Evolutionary conservation across 345 rosid genomes (phyloP).

Genomic region (Triadica sebifera): DNA sequence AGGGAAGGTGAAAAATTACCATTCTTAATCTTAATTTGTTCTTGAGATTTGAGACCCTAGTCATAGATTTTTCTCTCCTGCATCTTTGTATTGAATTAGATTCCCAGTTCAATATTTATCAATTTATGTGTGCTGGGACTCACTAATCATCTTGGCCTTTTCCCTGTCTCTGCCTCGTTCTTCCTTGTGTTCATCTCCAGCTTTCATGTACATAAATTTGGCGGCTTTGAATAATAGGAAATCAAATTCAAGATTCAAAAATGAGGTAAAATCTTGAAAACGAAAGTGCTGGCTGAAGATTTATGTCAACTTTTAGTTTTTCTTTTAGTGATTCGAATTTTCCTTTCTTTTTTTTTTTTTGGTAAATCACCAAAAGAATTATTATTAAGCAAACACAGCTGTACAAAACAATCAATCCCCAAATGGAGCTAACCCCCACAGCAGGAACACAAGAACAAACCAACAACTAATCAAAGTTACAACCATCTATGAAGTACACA

Average conservation of each 20-base stretch:
- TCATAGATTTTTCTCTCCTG: background rate
- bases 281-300: background rate
- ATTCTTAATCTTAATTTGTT: background rate
- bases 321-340: background rate
- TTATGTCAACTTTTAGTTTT: conserved; percentile 4
- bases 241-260: conserved; percentile 11
- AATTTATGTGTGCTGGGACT: conserved; percentile 19
- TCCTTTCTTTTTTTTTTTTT: background rate
- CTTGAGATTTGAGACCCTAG: conserved; percentile 1
- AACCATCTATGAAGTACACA: too few relatives aligned
- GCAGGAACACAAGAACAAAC: too few relatives aligned
- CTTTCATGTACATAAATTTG: conserved; percentile 8
- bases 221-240: conserved; percentile 21
- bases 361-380: too few relatives aligned
- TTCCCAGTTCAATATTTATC: background rate
- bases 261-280: conserved; percentile 9
- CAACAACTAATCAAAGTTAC: too few relatives aligned
- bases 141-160: conserved; percentile 16
- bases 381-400: too few relatives aligned
- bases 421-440: too few relatives aligned
- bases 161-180: background rate
- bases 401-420: too few relatives aligned
- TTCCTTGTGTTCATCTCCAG: background rate
- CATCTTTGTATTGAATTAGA: conserved; percentile 5
- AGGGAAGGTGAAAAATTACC: background rate